Evolutionary conservation across 129 eudicot genomes (phyloP).

Genomic region (Lonicera japonica): DNA sequence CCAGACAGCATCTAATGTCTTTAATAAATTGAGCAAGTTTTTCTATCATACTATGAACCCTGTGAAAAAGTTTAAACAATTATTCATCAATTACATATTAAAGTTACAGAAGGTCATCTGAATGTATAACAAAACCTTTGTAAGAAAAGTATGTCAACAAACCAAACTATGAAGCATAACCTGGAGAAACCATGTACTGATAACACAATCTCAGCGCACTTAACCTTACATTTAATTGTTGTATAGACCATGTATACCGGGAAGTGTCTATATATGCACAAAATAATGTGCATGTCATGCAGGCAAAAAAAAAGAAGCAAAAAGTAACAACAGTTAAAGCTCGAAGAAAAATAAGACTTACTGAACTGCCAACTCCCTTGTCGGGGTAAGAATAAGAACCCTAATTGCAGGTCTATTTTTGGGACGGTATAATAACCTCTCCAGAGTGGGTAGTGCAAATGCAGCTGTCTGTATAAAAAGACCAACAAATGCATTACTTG

Average conservation of each 20-base stretch:
- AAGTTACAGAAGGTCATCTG: not conserved
- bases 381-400: constrained; percentile 94
- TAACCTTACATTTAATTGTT: too few species aligned
- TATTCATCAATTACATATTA: not conserved
- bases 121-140: not conserved
- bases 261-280: not conserved
- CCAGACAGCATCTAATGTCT: constrained; percentile 80
- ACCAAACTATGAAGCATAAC: too few species aligned
- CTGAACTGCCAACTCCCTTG: constrained; percentile 98
- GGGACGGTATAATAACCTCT: constrained; percentile 78
- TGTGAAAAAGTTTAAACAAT: constrained; percentile 23
- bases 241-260: too few species aligned
- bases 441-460: constrained; percentile 87
- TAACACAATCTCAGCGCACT: too few species aligned
- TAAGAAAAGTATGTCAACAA: not conserved
- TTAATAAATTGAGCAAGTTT: constrained; percentile 77
- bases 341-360: constrained; percentile 29
- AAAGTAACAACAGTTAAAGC: not conserved
- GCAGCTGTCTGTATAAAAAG: constrained; percentile 77
- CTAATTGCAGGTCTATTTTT: constrained; percentile 88
- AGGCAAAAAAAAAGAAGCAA: not conserved
- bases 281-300: not conserved
- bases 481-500: not conserved
- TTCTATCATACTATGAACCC: constrained; percentile 91
- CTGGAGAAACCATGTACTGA: too few species aligned